phyloP scores from a whole-genome alignment of 2,329 filamentous ascomycete species.

The Grosmannia huntii region DNA sequence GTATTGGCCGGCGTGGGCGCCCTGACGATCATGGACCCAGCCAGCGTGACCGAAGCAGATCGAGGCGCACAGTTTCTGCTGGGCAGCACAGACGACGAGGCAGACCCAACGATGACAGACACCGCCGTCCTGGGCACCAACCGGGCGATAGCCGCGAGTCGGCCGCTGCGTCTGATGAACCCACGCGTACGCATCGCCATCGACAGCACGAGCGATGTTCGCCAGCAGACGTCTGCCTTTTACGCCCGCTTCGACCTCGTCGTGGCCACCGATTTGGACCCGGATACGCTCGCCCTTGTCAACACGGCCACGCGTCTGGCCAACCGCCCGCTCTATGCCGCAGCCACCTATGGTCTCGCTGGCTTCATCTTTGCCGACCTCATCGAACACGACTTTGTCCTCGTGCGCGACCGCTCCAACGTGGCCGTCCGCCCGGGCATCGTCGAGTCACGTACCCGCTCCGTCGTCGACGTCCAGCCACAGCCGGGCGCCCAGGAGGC shows the following conservation, averaged over 20 bases:
- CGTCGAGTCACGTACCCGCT: slow-evolving; percentile 65
- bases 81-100: too few species aligned
- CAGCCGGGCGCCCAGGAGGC: slow-evolving; percentile 38
- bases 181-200: slow-evolving; percentile 68
- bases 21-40: slow-evolving; percentile 76
- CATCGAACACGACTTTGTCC: slow-evolving; percentile 77
- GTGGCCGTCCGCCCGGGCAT: slow-evolving; percentile 39
- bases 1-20: slow-evolving; percentile 87
- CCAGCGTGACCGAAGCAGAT: slow-evolving; percentile 63
- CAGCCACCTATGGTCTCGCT: slow-evolving; percentile 77
- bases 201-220: slow-evolving; percentile 51
- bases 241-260: slow-evolving; percentile 72
- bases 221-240: slow-evolving; percentile 56
- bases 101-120: too few species aligned
- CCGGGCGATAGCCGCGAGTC: slow-evolving; percentile 67
- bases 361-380: slow-evolving; percentile 93
- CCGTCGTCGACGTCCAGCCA: slow-evolving; percentile 58
- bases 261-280: slow-evolving; percentile 79
- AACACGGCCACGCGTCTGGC: slow-evolving; percentile 77
- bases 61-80: slow-evolving; percentile 77
- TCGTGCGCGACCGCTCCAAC: slow-evolving; percentile 76
- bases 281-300: slow-evolving; percentile 60
- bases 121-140: slow-evolving; percentile 65
- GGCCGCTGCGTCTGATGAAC: slow-evolving; percentile 75
- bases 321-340: slow-evolving; percentile 75